Conservation (phyloP, 768 basidiomycete species). For the Boletus eberwhitei region DNA sequence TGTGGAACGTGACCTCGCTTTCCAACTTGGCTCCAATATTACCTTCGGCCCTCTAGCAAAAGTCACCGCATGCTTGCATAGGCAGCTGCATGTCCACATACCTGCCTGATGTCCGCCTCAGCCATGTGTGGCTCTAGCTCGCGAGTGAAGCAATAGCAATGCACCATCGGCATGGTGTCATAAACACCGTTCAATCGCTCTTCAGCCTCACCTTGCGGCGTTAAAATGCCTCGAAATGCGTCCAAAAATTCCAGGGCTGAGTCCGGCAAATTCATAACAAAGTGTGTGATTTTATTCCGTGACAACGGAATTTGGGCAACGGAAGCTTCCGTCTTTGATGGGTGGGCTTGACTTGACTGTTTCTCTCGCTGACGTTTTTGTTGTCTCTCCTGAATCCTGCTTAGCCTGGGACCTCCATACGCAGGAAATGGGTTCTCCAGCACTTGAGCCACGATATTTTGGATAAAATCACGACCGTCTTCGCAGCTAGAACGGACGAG, state of each 20-base stretch:
- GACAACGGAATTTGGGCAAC: constrained; percentile 23
- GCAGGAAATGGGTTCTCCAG: constrained; percentile 67
- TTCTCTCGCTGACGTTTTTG: constrained; percentile 40
- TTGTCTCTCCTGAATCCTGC: constrained; percentile 40
- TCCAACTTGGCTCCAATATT: constrained; percentile 54
- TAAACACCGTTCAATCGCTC: constrained; percentile 48
- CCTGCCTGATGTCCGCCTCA: constrained; percentile 75
- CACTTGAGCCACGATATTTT: constrained; percentile 46
- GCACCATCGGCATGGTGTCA: constrained; percentile 76
- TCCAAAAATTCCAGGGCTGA: constrained; percentile 87
- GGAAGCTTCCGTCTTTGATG: constrained; percentile 3
- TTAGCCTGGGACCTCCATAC: constrained; percentile 42
- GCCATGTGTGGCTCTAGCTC: constrained; percentile 69
- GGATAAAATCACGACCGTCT: constrained; percentile 89
- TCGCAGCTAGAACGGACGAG: constrained; percentile 71
- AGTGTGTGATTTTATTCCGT: constrained; percentile 70
- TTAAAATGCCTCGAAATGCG: constrained; percentile 76
- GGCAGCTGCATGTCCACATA: constrained; percentile 36
- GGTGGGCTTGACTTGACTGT: neutral
- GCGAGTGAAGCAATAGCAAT: constrained; percentile 95
- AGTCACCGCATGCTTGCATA: constrained; percentile 8
- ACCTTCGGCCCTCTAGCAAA: constrained; percentile 65
- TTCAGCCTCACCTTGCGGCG: constrained; percentile 31
- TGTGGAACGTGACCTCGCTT: constrained; percentile 53
- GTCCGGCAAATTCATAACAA: constrained; percentile 98